Base-by-base conservation (phyloP, 345 rosid species). In the Aurinia saxatilis region DNA sequence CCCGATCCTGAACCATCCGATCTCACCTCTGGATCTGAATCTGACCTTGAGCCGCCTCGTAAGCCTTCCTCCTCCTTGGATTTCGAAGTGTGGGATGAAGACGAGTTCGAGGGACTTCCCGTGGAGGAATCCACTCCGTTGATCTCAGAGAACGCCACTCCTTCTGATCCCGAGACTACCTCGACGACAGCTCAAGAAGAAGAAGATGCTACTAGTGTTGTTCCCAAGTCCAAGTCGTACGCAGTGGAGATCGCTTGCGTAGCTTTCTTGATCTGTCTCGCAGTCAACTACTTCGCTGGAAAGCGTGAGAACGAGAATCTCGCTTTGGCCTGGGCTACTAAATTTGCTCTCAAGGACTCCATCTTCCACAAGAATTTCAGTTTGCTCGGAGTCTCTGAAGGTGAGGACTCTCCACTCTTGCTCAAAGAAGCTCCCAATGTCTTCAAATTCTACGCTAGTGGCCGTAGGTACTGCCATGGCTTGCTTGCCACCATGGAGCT, bases 51-150 rank as follows among this genome's bases (percentile, higher is more conserved):
- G 25, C 25, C 25, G 25, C 76, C 57, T 40, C 6, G 48, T 3
- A 66, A 69, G 35, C 66, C 88, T 0, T 31, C 84, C 3, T 27
- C 66, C 10, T 50, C 87, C 10, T 84, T 90, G 60, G 97, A 85
- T 31, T 82, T 79, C 76, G n/a, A n/a, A n/a, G n/a, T n/a, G n/a
- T 90, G 97, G 97, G 96, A 93, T 53, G 99, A 93, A 46, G 99
- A 93, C 39, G 99, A 90, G 67, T 90, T 90, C 77, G 99, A 90
- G 53, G 99, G 97, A 7, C 70, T 93, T 8, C 99, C 97, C 1
- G 50, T 58, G 1, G 77, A 78, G 1, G 75, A 78, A 8, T 19
- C 57, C 15, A 4, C 5, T 21, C 25, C 25, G 19, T 51, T 62
- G 0, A 27, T 50, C 37, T 1, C 78, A 5, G 80, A 81, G 18